A percentile compares a stretch with the other conserved stretches of the same genome.
These are phyloP conservation scores for Theileria orientalis DNA, from an alignment of 169 alveolate species.

Conservation along the genomic window DNA sequence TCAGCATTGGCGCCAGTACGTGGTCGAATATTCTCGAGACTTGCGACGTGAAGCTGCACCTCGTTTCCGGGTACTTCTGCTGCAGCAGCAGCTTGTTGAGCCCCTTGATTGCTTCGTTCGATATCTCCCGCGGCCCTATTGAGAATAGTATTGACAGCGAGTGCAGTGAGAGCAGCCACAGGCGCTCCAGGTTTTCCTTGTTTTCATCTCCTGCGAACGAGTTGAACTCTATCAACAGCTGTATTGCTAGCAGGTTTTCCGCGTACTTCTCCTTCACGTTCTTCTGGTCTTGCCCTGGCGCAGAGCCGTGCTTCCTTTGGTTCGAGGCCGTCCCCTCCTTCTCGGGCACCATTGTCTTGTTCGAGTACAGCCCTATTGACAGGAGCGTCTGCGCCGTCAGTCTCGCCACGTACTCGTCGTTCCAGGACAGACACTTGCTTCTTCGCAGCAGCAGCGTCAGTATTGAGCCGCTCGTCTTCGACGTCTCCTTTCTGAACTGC, in stretches of 20 bases:
- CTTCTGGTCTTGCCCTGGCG: background rate
- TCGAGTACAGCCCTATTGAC: conserved; percentile 27
- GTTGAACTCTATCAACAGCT: conserved; percentile 37
- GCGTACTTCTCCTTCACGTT: conserved; percentile 19
- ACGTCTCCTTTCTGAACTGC: background rate
- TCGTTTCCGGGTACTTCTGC: conserved; percentile 31
- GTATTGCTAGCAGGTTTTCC: conserved; percentile 44
- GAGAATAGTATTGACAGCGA: conserved; percentile 49
- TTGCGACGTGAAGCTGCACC: conserved; percentile 30
- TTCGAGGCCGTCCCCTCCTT: background rate
- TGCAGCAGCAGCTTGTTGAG: conserved; percentile 47
- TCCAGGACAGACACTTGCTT: background rate
- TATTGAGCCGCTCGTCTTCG: conserved; percentile 28
- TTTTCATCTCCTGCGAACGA: conserved; percentile 23
- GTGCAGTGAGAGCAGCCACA: conserved; percentile 55
- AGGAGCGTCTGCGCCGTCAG: conserved; percentile 44
- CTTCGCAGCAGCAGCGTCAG: conserved; percentile 27
- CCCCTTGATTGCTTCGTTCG: conserved; percentile 54
- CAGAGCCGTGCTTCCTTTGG: background rate
- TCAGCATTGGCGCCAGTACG: conserved; percentile 51
- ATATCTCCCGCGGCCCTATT: conserved; percentile 48
- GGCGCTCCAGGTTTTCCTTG: conserved; percentile 5
- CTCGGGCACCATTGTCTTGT: background rate
- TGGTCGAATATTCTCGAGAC: conserved; percentile 56
- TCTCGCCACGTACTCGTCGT: conserved; percentile 10